phyloP scores from a whole-genome alignment of 257 asterid species.

The Ehretia macrophylla region DNA sequence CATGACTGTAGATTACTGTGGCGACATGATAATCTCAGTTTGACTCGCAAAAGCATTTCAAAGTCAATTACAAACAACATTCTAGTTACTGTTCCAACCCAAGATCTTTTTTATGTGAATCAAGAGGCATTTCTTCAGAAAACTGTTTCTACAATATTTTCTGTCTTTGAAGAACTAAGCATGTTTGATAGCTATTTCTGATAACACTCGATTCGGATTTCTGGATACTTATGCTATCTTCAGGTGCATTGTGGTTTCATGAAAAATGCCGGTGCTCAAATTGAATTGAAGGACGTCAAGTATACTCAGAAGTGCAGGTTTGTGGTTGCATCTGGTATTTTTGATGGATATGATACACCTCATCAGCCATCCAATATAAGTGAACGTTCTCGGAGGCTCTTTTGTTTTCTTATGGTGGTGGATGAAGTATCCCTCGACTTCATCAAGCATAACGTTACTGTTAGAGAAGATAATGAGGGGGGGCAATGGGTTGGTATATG shows the following conservation, averaged over 20 bases:
- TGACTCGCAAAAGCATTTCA: not conserved
- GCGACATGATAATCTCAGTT: not conserved
- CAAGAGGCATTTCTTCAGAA: too few species aligned
- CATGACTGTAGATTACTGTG: too few species aligned
- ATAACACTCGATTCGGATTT: not conserved
- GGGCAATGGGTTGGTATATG: conserved; percentile 95
- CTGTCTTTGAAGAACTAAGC: too few species aligned
- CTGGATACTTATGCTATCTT: conserved; percentile 12
- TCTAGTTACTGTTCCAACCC: too few species aligned
- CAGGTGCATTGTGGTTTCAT: conserved; percentile 98
- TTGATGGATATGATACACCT: conserved; percentile 92
- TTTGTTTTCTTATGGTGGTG: conserved; percentile 93
- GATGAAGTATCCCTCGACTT: conserved; percentile 86
- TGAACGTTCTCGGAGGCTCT: conserved; percentile 59
- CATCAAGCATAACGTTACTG: conserved; percentile 57
- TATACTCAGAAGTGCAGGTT: conserved; percentile 71
- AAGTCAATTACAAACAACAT: too few species aligned
- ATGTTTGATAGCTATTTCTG: too few species aligned
- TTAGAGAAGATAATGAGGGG: conserved; percentile 69
- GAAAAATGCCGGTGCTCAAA: conserved; percentile 84
- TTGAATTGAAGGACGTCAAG: conserved; percentile 58
- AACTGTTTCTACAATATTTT: too few species aligned
- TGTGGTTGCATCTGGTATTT: conserved; percentile 96
- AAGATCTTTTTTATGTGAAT: too few species aligned
- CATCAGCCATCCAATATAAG: conserved; percentile 87